Evolutionary conservation across 768 basidiomycete genomes (phyloP).

Genomic region (Mycena latifolia): DNA sequence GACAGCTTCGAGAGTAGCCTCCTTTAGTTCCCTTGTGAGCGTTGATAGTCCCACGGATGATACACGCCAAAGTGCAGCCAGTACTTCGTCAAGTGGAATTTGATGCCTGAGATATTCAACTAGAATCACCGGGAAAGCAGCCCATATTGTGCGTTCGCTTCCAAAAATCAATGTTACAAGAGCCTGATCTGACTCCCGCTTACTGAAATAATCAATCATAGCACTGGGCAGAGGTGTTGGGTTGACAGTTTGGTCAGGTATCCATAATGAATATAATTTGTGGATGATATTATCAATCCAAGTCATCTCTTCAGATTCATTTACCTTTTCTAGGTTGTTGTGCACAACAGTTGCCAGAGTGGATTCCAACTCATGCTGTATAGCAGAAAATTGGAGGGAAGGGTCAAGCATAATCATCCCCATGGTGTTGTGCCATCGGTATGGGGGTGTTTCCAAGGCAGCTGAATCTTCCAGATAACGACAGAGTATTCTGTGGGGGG

Average conservation of each 20-base stretch:
- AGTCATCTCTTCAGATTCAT: no score
- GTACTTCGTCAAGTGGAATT: background rate
- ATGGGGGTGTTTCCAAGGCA: no score
- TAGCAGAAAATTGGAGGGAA: background rate
- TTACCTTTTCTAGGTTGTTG: background rate
- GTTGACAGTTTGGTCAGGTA: background rate
- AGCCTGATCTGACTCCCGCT: background rate
- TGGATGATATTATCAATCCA: background rate
- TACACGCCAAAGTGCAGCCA: background rate
- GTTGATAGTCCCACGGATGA: background rate
- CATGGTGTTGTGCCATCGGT: no score
- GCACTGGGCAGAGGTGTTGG: background rate
- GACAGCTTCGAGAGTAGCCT: background rate
- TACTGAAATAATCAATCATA: background rate
- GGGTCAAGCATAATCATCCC: background rate
- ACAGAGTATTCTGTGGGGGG: no score
- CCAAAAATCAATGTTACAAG: background rate
- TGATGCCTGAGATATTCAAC: background rate
- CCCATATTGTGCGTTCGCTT: background rate
- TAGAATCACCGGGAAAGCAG: background rate
- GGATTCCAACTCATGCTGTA: background rate
- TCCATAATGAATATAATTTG: background rate
- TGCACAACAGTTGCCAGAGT: background rate
- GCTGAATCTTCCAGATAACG: no score
- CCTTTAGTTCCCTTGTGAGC: background rate